Evolutionary conservation across 2,329 filamentous ascomycete genomes (phyloP), one percentile per base, ranked within the genome.

Genomic region (Leptographium radiaticola): DNA sequence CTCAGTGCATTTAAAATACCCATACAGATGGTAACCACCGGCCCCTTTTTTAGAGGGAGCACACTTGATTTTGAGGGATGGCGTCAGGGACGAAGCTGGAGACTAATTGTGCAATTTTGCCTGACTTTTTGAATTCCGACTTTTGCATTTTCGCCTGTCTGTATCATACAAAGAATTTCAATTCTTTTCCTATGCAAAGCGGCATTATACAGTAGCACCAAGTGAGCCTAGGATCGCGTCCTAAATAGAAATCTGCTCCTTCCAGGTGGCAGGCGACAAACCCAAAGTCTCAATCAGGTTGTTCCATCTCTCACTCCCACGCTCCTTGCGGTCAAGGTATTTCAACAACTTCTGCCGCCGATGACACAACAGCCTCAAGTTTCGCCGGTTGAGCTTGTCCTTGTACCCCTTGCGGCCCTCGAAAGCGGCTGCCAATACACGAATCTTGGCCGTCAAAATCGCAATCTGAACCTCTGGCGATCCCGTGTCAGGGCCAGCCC

Each of bases 381-480:
- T 95, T 56, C 90, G 79, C 79, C 94, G 95, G 72, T 96, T 96
- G 67, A 89, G 80, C 74, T 94, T 95, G 66, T 98, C 93, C 66
- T 85, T 89, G 67, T 86, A 80, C 6, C 85, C 87, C 61, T 74
- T 70, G 56, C 81, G 78, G 44, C 73, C 75, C 63, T 85, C 76
- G 51, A 95, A 70, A 59, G 84, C 83, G 60, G 86, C 76, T 16
- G 86, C 84, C 50, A 98, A 68, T 30, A 85, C 83, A 58, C 88
- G 77, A 66, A 98, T 98, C 77, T 96, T 97, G 55, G 89, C 80
- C 4, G 93, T 98, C 66, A 98, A 70, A 62, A 98, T 94, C 47
- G 89, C 90, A 60, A 94, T 89, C 74, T 98, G 93, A n/a, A 98
- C 94, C 71, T 98, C 93, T 8, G 88, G 88, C 62, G 88, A 95